Evolutionary conservation across 305 asterid genomes (phyloP), one percentile per base, ranked within the genome.

Genomic region (Solanum hybrid): DNA sequence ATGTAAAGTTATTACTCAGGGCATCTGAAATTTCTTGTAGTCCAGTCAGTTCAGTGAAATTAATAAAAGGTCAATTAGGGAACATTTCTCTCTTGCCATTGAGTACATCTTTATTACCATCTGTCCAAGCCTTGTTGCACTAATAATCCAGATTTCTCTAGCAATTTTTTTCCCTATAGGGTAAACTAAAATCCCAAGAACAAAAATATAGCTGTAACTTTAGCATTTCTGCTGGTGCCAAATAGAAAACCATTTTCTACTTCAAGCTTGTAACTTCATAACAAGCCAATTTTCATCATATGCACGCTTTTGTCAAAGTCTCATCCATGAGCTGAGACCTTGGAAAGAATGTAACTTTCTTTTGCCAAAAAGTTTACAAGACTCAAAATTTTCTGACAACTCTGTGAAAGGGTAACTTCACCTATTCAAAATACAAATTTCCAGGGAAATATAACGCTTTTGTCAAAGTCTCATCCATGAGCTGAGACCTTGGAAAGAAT

Each of bases 1-100:
- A 86, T 90, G 93, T 90, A 89, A 90, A 91, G 90, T 89, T 92
- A 56, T 90, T 42, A 75, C 78, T 88, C 56, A 86, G 88, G 85
- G 35, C 78, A 85, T 87, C 92, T 51, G 87, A 88, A 31, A 38
- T 89, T 86, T 78, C 85, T 9, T 89, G 32, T 36, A 87, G 78
- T 88, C 77, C 80, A 66, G 87, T 91, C 89, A 91, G 40, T 90
- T 91, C 60, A 72, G 17, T 88, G 88, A 66, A 86, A 89, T 88
- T 69, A 93, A 90, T 88, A 75, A 80, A 91, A 69, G 40, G 88
- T 79, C 85, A 11, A 31, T 51, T 89, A 78, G 37, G 37, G 75
- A 87, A 90, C 84, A 81, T 86, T 78, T 90, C 73, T 90, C 79
- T 84, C 31, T 84, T 85, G 31, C 87, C 75, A 85, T 51, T 85